Base-by-base conservation (phyloP, 768 basidiomycete genomes). In the Russula foetens region DNA sequence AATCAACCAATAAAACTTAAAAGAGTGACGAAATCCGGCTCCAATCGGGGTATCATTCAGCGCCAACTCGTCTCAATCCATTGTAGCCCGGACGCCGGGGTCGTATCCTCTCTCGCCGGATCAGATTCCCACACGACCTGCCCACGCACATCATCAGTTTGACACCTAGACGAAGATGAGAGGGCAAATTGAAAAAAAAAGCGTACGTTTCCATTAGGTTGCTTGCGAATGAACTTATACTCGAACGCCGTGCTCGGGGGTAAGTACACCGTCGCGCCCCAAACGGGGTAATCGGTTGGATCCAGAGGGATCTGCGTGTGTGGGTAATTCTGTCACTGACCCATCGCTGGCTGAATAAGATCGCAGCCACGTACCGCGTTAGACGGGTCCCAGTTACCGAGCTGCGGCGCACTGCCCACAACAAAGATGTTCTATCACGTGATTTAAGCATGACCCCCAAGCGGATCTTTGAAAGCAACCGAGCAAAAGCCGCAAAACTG, bases 201-300 rank as follows among this genome's bases (percentile, higher is more conserved):
- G n/a, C 80, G 67, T 60, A 83, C 80, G 50, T 69, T 74, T n/a
- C 80, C 81, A 61, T 79, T 71, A 3, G 75, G 71, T 55, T 79
- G 77, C 67, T 81, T 84, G 28, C 81, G 71, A 64, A 86, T 82
- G 58, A 83, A 84, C 69, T 85, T 86, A 71, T 80, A 86, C 62
- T 81, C 62, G 69, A 86, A 84, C 3, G 66, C 63, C 0, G 80
- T 81, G 56, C 71, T 75, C 0, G 77, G 72, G 2, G 83, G 82
- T 0, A 86, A 65, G n/a, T 70, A 69, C 6, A 84, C 71, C 0
- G 79, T 79, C 19, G 77, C 75, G 3, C 71, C 75, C 84, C 83
- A 86, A 2, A 77, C 72, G 5, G 83, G 83, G 61, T 84, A 84
- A 19, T 71, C 68, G 2, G 77, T 76, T 19, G 83, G 65, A 0